Evolutionary conservation across 140 eudicot species (phyloP).

Genomic region (Ambrosia hybrid): DNA sequence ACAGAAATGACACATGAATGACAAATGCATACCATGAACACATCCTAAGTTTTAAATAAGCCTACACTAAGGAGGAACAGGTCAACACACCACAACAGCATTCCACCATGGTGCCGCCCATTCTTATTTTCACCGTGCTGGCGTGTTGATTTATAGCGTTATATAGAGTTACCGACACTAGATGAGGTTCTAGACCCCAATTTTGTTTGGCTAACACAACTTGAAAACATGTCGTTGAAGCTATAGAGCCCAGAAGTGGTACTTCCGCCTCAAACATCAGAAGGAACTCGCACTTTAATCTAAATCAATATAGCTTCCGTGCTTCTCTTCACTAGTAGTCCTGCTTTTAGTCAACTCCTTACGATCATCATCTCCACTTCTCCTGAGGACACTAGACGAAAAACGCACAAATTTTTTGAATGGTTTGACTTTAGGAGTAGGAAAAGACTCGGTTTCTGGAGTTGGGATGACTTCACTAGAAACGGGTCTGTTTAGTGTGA

Average conservation of each 20-base stretch:
- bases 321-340: constrained; percentile 31
- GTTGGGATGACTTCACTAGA: not conserved
- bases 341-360: constrained; percentile 19
- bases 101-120: not conserved
- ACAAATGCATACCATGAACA: not conserved
- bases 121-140: constrained; percentile 9
- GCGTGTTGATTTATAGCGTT: not conserved
- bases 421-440: constrained; percentile 26
- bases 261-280: constrained; percentile 20
- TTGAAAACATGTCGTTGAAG: constrained; percentile 50
- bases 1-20: not conserved
- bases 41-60: not conserved
- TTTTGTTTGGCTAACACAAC: constrained; percentile 45
- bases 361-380: constrained; percentile 16
- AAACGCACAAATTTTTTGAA: constrained; percentile 33
- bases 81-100: not conserved
- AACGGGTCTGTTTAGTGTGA: constrained; percentile 7
- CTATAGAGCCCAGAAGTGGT: constrained; percentile 44
- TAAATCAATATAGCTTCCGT: constrained; percentile 39
- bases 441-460: constrained; percentile 15
- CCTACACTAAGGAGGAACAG: not conserved
- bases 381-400: constrained; percentile 18
- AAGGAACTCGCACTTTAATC: constrained; percentile 34
- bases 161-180: constrained; percentile 13
- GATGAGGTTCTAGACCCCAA: constrained; percentile 39